Percentiles rank a stretch among this genome's conserved stretches.
Evolutionary conservation across 495 filamentous ascomycete genomes (phyloP).

Genomic region (Neurospora hispaniola): DNA sequence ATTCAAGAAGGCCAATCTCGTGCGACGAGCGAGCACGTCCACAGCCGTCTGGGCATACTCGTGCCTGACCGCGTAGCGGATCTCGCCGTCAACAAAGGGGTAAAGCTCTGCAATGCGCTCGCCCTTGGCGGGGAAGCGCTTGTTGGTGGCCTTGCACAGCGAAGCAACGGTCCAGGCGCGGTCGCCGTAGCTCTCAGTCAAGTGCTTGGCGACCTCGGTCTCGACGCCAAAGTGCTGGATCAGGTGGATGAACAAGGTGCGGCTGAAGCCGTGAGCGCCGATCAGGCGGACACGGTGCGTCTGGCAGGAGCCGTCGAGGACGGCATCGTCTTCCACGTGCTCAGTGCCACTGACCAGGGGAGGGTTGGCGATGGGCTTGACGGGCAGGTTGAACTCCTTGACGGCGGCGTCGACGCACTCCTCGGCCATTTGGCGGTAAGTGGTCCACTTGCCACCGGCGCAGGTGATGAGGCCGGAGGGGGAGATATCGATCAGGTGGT

Average conservation of each 20-base stretch:
- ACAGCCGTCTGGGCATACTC: conserved; percentile 94
- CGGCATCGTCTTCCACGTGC: conserved; percentile 59
- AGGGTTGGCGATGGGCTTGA: conserved; percentile 45
- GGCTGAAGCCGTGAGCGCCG: conserved; percentile 87
- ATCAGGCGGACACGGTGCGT: conserved; percentile 84
- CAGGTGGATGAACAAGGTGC: conserved; percentile 95
- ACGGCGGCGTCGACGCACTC: conserved; percentile 91
- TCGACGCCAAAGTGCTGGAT: conserved; percentile 97
- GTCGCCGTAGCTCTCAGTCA: conserved; percentile 85
- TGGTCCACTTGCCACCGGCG: conserved; percentile 98
- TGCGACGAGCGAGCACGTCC: conserved; percentile 82
- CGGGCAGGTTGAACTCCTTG: conserved; percentile 58
- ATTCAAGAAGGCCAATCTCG: conserved; percentile 85
- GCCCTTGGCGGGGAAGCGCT: conserved; percentile 81
- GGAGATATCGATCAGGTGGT: conserved; percentile 85
- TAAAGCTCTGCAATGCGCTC: conserved; percentile 73
- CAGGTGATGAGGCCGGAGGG: conserved; percentile 80
- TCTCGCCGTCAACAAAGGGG: conserved; percentile 94
- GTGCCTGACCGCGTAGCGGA: conserved; percentile 79
- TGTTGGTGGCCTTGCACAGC: conserved; percentile 66
- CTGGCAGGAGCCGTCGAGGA: conserved; percentile 77
- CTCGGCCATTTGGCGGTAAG: conserved; percentile 97
- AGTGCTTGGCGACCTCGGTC: conserved; percentile 87
- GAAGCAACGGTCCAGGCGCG: conserved; percentile 92
- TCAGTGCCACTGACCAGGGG: conserved; percentile 74